Evolutionary conservation across 192 early-diverging fungal species (phyloP).

Genomic region (Entomortierella chlamydospora): DNA sequence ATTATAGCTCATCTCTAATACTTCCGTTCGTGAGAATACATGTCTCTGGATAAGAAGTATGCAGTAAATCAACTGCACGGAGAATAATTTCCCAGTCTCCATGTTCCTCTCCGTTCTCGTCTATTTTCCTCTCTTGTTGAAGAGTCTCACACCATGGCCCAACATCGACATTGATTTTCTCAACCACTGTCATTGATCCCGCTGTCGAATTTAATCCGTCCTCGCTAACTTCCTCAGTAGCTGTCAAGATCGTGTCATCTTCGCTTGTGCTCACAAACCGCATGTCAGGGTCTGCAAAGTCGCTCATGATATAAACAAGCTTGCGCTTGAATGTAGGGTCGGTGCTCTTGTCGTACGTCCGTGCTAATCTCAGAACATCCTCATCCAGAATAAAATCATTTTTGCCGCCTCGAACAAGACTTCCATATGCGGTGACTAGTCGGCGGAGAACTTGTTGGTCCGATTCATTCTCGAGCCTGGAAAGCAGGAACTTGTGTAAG

Average conservation of each 20-base stretch:
- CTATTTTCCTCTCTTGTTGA: constrained; percentile 10
- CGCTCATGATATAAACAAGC: constrained; percentile 38
- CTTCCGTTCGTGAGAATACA: constrained; percentile 11
- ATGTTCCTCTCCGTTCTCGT: not conserved
- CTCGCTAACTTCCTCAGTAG: not conserved
- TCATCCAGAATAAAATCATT: constrained; percentile 25
- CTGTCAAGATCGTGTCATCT: not conserved
- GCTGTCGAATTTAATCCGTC: not conserved
- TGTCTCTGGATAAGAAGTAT: constrained; percentile 35
- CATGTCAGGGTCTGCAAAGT: constrained; percentile 48
- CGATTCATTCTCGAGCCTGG: constrained; percentile 23
- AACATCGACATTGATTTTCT: constrained; percentile 10
- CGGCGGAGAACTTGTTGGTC: constrained; percentile 25
- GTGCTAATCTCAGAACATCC: constrained; percentile 22
- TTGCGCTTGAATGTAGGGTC: constrained; percentile 21
- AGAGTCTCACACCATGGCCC: constrained; percentile 50
- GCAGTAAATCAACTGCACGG: constrained; percentile 28
- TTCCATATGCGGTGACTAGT: constrained; percentile 36
- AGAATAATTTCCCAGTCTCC: constrained; percentile 34
- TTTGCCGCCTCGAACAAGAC: constrained; percentile 30
- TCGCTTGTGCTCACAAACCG: constrained; percentile 24
- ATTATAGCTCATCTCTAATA: constrained; percentile 28
- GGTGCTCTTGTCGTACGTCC: constrained; percentile 13
- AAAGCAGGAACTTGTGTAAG: constrained; percentile 35
- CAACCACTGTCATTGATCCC: not conserved